Base-by-base conservation (phyloP, 495 filamentous ascomycete genomes). In the Penicillium coprophilum region DNA sequence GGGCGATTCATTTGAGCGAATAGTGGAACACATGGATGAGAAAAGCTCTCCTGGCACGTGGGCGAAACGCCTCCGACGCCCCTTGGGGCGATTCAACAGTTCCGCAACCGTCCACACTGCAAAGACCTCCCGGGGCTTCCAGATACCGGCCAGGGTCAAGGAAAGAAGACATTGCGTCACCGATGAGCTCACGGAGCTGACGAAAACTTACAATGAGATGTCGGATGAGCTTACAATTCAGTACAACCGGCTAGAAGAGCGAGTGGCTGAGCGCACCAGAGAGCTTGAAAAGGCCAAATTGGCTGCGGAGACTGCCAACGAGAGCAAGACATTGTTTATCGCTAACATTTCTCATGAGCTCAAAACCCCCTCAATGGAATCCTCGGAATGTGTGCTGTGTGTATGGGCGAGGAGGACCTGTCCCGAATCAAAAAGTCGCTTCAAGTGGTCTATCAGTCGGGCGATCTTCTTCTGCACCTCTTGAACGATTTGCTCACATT, bases 291-390 rank as follows among this genome's bases (percentile, higher is more conserved):
- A 89, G 50, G 91, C 89, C 63, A 96, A 96, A 69, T 86, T 91
- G 72, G 89, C 91, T 2, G 92, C 92, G 6, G 92, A 96, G 65
- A 86, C 89, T 13, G 92, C 92, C 8, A 96, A 96, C 62, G 89
- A 96, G 69, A 94, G 90, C 76, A 96, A 97, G 73, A 96, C 92
- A 7, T 71, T 96, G 23, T 97, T 97, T 70, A 93, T 97, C 58
- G 92, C 92, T 28, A 97, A 97, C 61, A 96, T 97, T 27, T 95
- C 91, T 4, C 92, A 97, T 65, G 92, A 96, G 67, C 78, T 97
- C 13, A 92, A 95, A 67, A 96, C 92, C 92, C 92, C 0, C 71
- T 96, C 21, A 97, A 97, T 64, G 92, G 90, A 3, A 96, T 97
- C 60, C 74, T 97, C 30, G 92, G 92, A 47, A 96, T 96, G 91